Evolutionary conservation across 2,329 filamentous ascomycete species (phyloP), one percentile per base, ranked within the genome.

Genomic region (Diaporthe longicolla): DNA sequence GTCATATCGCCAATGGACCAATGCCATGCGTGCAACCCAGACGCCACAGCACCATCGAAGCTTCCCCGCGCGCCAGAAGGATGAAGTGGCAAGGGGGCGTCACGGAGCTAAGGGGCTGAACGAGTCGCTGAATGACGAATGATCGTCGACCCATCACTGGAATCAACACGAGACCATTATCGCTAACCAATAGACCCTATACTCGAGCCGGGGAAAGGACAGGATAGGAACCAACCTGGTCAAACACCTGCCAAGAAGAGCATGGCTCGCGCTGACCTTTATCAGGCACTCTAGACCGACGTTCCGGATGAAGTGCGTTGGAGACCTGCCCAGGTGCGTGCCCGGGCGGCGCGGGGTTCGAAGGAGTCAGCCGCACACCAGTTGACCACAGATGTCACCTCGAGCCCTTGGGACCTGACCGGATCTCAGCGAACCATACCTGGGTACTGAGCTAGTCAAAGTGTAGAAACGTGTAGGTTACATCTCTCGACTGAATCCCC

Each of bases 161-260:
- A 68, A 68, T 8, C 48, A 68, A 24, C 43, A 66, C 48, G 45
- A 54, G 63, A 68, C 48, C 63, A 19, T 1, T 68, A 68, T 26
- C 63, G 32, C 17, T 24, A 26, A 54, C 63, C 48, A 68, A 40
- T 54, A 68, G 63, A 54, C 48, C 48, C 19, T 10, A 15, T 13
- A 40, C 48, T 40, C 29, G 10, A 19, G 32, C 29, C 32, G 15
- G 4, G 45, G 32, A 35, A 21, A 17, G 63, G 32, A 21, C 29
- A 68, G 48, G 48, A 40, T 68, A 40, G 26, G 40, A 24, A 48
- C 26, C 59, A 48, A 48, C 59, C 43, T 66, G 21, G 29, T 11
- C 45, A 54, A 54, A 68, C 63, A 68, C 63, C 63, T 68, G 45
- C 63, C 63, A 54, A 68, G 63, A 68, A 50, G 48, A 68, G 63